Base-by-base conservation (phyloP, 2,329 filamentous ascomycete genomes). In the Exophiala calicioides region DNA sequence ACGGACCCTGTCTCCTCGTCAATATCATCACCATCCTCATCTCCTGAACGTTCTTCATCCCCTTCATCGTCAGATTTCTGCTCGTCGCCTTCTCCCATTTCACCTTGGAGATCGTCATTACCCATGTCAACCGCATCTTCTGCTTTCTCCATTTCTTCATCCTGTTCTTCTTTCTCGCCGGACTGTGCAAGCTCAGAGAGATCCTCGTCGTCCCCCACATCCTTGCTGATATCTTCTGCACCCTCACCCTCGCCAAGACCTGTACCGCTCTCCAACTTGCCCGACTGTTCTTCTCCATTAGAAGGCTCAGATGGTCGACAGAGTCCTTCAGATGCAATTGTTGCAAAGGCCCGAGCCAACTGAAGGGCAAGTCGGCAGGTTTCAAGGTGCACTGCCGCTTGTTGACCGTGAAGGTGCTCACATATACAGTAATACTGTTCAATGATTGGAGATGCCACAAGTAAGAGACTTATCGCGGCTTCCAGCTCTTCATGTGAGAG, bases 211-310 rank as follows among this genome's bases (percentile, higher is more conserved):
- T 91, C 85, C 54, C 88, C 82, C 35, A 98, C 86, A 61, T 98
- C 93, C 65, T 98, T 97, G 68, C 90, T 97, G 56, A 98, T 97
- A 66, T 98, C 91, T 64, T 98, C 90, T 3, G 86, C 90, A 13
- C 91, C 94, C 66, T 96, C 88, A 8, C 93, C 94, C 34, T 96
- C 93, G 15, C 93, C 94, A 18, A 98, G 81, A 24, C 93, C 94
- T 8, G 90, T 97, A 12, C 94, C 94, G 27, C 82, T 83, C 67
- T 98, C 91, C 21, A 96, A 75, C 59, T 95, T 86, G 9, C 90
- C 88, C 18, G 81, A 78, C 49, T 87, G 80, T 15, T 80, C 81
- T 39, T 82, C 77, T 46, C 84, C 81, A 37, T 84, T 81, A 30
- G 88, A 80, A 58, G 90, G 85, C 60, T 97, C 90, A 16, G 86